Evolutionary conservation across 1,284 basidiomycete species (phyloP).

Genomic region (Calocybe gambosa): DNA sequence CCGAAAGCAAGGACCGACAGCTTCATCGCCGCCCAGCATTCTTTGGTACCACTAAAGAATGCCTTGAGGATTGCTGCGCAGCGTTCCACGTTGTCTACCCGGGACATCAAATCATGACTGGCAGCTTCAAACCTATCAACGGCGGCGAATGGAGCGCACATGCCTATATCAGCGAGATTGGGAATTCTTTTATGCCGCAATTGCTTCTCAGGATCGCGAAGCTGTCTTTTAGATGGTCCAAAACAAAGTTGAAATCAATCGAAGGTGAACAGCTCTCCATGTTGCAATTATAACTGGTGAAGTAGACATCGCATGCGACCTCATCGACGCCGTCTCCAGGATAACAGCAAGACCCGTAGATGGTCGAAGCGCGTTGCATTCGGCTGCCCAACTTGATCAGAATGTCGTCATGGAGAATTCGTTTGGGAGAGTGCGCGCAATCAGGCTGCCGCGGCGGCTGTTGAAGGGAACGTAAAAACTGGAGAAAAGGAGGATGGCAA

Average conservation of each 20-base stretch:
- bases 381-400: conserved; percentile 45
- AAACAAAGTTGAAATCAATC: conserved; percentile 39
- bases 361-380: conserved; percentile 47
- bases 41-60: conserved; percentile 52
- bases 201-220: conserved; percentile 35
- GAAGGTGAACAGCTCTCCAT: conserved; percentile 48
- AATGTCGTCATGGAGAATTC: conserved; percentile 40
- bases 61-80: conserved; percentile 55
- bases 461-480: conserved; percentile 23
- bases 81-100: conserved; percentile 33
- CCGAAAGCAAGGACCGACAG: conserved; percentile 50
- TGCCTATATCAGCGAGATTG: conserved; percentile 47
- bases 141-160: conserved; percentile 59
- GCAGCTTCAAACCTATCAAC: conserved; percentile 60
- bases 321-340: conserved; percentile 48
- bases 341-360: conserved; percentile 51
- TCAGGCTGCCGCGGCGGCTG: conserved; percentile 23
- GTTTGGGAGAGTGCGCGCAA: conserved; percentile 40
- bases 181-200: conserved; percentile 50
- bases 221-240: conserved; percentile 34
- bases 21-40: conserved; percentile 60
- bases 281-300: conserved; percentile 43
- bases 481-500: too few relatives aligned
- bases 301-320: conserved; percentile 38
- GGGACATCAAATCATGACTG: conserved; percentile 53